Percentiles rank a stretch among this genome's conserved stretches.
phyloP scores from a whole-genome alignment of 805 yeast species.

The Metschnikowia kofuensis region DNA sequence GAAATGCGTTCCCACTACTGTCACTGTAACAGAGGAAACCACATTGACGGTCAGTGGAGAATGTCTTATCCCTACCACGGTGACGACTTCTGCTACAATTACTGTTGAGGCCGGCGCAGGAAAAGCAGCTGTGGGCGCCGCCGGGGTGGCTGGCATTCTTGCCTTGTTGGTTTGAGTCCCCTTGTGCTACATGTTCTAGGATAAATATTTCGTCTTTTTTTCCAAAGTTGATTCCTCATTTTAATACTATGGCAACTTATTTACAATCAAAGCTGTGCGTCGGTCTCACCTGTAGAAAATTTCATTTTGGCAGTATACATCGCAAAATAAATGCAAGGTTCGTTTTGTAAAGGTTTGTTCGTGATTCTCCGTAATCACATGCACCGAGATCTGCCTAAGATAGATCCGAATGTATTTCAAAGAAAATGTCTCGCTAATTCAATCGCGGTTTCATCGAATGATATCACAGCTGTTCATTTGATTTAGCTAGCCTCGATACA shows the following conservation, averaged over 20 bases:
- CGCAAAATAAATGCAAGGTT: too few relatives aligned
- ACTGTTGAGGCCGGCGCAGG: neutral
- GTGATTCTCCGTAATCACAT: too few relatives aligned
- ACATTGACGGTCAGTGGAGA: slow-evolving; percentile 33
- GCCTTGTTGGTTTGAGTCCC: neutral
- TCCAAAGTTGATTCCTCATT: neutral
- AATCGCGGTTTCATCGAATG: too few relatives aligned
- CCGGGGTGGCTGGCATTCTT: neutral
- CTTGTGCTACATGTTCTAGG: neutral
- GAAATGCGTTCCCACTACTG: slow-evolving; percentile 24
- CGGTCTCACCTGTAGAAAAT: too few relatives aligned
- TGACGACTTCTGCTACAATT: neutral
- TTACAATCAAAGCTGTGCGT: neutral
- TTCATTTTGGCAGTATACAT: too few relatives aligned
- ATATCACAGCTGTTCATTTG: too few relatives aligned
- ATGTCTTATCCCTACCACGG: slow-evolving; percentile 19
- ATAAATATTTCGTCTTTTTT: neutral
- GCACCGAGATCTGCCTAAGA: too few relatives aligned
- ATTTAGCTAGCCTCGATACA: neutral
- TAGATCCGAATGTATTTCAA: too few relatives aligned
- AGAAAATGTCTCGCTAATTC: too few relatives aligned
- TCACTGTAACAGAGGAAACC: slow-evolving; percentile 29
- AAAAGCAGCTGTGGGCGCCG: neutral
- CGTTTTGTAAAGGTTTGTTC: too few relatives aligned
- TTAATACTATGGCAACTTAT: neutral